phyloP scores from a whole-genome alignment of 2,329 filamentous ascomycete species.

The Tetracladium maxilliforme region DNA sequence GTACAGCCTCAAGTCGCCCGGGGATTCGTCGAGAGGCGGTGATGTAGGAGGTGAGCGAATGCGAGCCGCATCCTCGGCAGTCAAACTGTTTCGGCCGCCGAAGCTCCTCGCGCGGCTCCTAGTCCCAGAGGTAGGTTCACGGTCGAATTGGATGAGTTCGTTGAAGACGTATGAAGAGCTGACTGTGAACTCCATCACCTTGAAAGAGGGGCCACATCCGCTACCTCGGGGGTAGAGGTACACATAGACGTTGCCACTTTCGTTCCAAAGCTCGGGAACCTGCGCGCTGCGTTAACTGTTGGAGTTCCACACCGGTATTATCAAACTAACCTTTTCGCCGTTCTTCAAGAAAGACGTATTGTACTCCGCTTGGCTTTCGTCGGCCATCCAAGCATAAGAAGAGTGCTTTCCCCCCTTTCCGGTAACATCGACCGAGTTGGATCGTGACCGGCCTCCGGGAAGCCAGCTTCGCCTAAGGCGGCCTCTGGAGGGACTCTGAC shows the following conservation, averaged over 20 bases:
- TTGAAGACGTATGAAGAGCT: slow-evolving; percentile 6
- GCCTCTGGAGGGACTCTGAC: no score
- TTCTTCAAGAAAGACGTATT: slow-evolving; percentile 34
- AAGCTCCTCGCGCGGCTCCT: slow-evolving; percentile 25
- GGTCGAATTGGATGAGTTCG: slow-evolving; percentile 32
- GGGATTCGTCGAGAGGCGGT: slow-evolving; percentile 18
- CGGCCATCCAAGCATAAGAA: no score
- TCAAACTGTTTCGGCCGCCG: slow-evolving; percentile 29
- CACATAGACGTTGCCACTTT: slow-evolving; percentile 39
- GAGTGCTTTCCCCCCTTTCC: no score
- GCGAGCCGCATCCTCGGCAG: slow-evolving; percentile 31
- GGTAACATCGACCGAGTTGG: no score
- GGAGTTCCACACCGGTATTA: not conserved
- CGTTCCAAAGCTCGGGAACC: slow-evolving; percentile 54
- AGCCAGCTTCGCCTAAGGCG: no score
- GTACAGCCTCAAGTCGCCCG: slow-evolving; percentile 33
- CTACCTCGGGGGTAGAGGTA: slow-evolving; percentile 37
- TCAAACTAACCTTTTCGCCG: slow-evolving; percentile 33
- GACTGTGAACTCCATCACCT: slow-evolving; percentile 18
- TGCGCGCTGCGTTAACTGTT: slow-evolving; percentile 13
- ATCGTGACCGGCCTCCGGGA: no score
- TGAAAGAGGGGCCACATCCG: slow-evolving; percentile 42
- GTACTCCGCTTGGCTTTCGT: no score
- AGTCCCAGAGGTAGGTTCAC: slow-evolving; percentile 24
- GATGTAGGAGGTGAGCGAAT: slow-evolving; percentile 14